Base-by-base conservation (phyloP, 2,329 filamentous ascomycete species). In the Fusarium irregulare region DNA sequence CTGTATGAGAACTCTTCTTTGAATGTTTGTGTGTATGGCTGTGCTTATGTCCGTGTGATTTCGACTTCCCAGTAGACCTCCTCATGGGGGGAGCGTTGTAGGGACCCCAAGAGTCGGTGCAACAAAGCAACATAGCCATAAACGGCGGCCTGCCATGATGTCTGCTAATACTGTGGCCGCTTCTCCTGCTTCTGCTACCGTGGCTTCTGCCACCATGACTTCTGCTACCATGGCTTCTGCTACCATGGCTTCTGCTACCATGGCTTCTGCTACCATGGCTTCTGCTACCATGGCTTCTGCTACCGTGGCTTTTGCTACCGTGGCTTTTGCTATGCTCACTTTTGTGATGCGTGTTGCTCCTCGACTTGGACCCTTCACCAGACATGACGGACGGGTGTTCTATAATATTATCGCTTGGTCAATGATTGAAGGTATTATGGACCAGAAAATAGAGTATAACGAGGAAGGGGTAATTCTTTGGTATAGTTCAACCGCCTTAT, bases 331-430 rank as follows among this genome's bases (percentile, higher is more conserved):
- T 40, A 45, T 53, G 18, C 32, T 53, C 13, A 20, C 53, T 49
- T 55, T 67, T 37, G 32, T 42, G 30, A 25, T 56, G 44, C 21
- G 61, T 66, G 23, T 32, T 56, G 12, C 41, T 58, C 58, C 18
- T 60, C 41, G 20, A 25, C 27, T 25, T 48, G 46, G 42, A 59
- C 40, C 42, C 21, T 28, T 60, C 34, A 16, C 48, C 30, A 34
- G 49, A 14, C 55, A 55, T 61, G 27, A 20, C 23, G 34, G 34
- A 25, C 13, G 32, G 27, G 23, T 16, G 12, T 30, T 32, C 21
- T 37, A 13, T 25, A 41, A 28, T 23, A 13, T 11, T 13, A 23
- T 30, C 25, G 40, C 21, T 28, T 27, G 21, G 20, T 23, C 16
- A 27, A 21, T 48, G 21, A 44, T 54, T 42, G 23, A 5, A 23